Evolutionary conservation across 768 basidiomycete genomes (phyloP).

Genomic region (Xerocomellus intermedius): DNA sequence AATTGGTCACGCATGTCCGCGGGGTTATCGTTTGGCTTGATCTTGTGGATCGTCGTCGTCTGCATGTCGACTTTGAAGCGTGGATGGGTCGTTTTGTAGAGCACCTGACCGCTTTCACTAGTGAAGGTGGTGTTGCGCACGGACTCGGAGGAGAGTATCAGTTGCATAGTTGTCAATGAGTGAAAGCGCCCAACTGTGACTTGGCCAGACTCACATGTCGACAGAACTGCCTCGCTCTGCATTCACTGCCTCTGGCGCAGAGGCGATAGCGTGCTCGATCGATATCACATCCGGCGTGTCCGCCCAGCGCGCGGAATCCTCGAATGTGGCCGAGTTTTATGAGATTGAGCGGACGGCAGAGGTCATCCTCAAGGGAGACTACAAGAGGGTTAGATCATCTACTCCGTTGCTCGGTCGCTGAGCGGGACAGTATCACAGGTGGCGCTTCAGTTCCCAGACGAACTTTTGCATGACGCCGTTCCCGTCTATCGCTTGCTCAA

Average conservation of each 20-base stretch:
- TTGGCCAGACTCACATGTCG: constrained; percentile 10
- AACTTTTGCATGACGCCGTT: constrained; percentile 83
- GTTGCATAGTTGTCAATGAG: constrained; percentile 10
- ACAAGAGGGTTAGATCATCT: constrained; percentile 57
- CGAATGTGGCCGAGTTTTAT: constrained; percentile 63
- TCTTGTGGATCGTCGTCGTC: constrained; percentile 27
- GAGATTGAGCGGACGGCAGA: constrained; percentile 68
- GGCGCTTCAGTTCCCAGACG: constrained; percentile 95
- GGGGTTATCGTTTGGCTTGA: constrained; percentile 21
- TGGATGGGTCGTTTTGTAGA: constrained; percentile 31
- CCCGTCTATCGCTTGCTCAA: constrained; percentile 74
- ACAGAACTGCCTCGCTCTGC: constrained; percentile 17
- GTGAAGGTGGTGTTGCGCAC: constrained; percentile 27
- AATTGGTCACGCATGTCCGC: constrained; percentile 31
- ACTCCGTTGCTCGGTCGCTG: not conserved
- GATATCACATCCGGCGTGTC: constrained; percentile 43
- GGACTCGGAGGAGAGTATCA: constrained; percentile 21
- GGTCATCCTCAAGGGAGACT: constrained; percentile 59
- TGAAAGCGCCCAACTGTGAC: not conserved
- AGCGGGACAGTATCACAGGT: constrained; percentile 44
- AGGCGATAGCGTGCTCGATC: constrained; percentile 58
- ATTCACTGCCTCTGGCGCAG: constrained; percentile 61
- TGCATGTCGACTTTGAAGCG: constrained; percentile 1
- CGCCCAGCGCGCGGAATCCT: constrained; percentile 25
- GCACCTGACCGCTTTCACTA: constrained; percentile 25